Base-by-base conservation (phyloP, 305 asterid species). In the Fraxinus floribunda region DNA sequence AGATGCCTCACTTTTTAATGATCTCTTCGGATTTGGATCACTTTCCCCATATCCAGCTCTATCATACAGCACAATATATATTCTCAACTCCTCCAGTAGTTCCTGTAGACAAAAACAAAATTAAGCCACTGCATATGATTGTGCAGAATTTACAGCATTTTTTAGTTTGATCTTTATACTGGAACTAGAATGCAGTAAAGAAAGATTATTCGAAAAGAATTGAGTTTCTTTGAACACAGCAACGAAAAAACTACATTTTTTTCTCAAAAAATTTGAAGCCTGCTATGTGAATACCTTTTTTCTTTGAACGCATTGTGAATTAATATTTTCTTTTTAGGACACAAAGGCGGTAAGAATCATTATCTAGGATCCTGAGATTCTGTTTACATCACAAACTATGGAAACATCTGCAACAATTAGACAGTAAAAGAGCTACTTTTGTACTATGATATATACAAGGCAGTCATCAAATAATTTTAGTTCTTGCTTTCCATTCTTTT, bases 1-100 rank as follows among this genome's bases (percentile, higher is more conserved):
- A 5, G 91, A 89, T 0, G 97, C 93, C 81, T 93, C 97, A 79
- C 93, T 95, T 80, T 89, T 94, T 18, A 94, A 73, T 4, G 97
- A 89, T 68, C 97, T 89, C 71, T 86, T 89, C 9, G 97, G 94
- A 83, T 95, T 93, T 32, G 94, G 97, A 88, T 91, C 95, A 68
- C 98, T 94, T 41, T 95, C 97, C 7, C 98, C 98, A 86, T 95
- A 95, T 72, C 99, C 99, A 20, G 99, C 97, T 83, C 98, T 91
- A 78, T 95, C 98, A 55, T 84, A 95, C 62, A 90, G 79, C 81
- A 95, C 79, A 77, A 95, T 82, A 82, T 91, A 91, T 83, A 94
- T 82, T 77, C 89, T 90, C 87, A 93, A 81, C 84, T 88, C 90
- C 77, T 92, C 95, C 88, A 95, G 81, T 16, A 93, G 81, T 75